Percentiles rank a stretch among this genome's conserved stretches.
Evolutionary conservation across 495 filamentous ascomycete species (phyloP).

Genomic region (Tuber indicum): DNA sequence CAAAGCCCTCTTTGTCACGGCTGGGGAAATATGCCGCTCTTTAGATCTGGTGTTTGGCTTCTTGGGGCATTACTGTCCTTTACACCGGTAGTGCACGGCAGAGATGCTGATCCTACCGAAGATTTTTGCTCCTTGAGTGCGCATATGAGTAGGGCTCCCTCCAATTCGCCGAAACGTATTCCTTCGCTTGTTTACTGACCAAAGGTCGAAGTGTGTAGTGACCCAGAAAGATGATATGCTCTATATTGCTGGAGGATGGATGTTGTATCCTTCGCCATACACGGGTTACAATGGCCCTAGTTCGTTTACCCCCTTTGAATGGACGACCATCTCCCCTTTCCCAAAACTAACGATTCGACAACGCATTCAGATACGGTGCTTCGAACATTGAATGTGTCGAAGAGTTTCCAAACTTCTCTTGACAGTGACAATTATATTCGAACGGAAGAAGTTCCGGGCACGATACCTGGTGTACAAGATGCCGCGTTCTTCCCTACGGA

Average conservation of each 20-base stretch:
- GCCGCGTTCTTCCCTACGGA: conserved; percentile 7
- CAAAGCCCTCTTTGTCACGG: neutral
- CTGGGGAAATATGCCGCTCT: neutral
- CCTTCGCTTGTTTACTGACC: conserved; percentile 1
- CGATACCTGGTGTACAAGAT: conserved; percentile 4
- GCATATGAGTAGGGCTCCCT: neutral
- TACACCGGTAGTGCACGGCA: neutral
- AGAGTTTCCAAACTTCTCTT: conserved; percentile 2
- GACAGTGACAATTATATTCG: conserved; percentile 2
- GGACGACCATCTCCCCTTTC: neutral
- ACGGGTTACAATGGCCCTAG: conserved; percentile 13
- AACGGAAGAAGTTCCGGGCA: neutral
- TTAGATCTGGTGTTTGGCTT: neutral
- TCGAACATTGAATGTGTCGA: conserved; percentile 4
- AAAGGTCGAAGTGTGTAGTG: conserved; percentile 2
- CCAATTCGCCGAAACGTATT: neutral
- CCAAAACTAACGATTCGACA: neutral
- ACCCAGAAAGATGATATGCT: neutral
- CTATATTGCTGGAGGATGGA: conserved; percentile 11
- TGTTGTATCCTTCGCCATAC: conserved; percentile 3
- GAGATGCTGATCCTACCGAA: neutral
- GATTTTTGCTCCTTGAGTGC: neutral
- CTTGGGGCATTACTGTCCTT: neutral
- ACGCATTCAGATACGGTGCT: conserved; percentile 4
- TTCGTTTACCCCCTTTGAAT: neutral